Conservation (phyloP, 192 early-diverging fungal species). For the Entomortierella beljakovae region DNA sequence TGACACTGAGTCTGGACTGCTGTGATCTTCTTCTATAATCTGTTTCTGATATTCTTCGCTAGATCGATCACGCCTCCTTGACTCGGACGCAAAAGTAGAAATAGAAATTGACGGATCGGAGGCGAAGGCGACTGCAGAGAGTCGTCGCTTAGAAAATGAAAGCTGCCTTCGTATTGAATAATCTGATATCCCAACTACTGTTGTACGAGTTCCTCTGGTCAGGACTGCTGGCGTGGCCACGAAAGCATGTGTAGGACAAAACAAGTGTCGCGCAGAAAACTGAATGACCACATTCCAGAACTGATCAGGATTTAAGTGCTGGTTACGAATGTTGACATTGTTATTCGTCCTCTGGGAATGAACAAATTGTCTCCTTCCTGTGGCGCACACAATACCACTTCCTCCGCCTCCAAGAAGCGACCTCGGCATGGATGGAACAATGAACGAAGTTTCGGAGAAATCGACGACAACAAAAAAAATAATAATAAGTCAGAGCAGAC, state of each 20-base stretch:
- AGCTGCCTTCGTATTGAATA: not conserved
- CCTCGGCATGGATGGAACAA: conserved; percentile 29
- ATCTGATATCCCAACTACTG: not conserved
- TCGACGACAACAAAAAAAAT: not conserved
- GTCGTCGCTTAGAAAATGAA: not conserved
- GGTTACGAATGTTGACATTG: not conserved
- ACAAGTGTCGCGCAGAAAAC: conserved; percentile 45
- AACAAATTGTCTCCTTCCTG: not conserved
- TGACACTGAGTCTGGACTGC: too few relatives aligned
- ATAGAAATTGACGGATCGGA: conserved; percentile 2
- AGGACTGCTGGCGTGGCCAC: not conserved
- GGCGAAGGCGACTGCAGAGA: conserved; percentile 8
- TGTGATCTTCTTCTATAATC: not conserved
- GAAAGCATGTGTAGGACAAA: conserved; percentile 35
- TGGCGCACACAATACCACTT: too few relatives aligned
- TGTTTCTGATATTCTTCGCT: not conserved
- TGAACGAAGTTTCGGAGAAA: not conserved
- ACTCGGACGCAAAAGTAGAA: not conserved
- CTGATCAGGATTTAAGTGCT: conserved; percentile 1
- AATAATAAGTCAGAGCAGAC: not conserved
- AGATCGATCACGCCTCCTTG: not conserved
- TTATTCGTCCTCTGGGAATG: conserved; percentile 2
- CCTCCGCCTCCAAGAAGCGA: conserved; percentile 17
- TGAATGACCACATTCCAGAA: conserved; percentile 44
- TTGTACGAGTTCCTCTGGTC: not conserved